Conservation (phyloP, 2,329 filamentous ascomycete genomes). For the Fusarium robinianum region DNA sequence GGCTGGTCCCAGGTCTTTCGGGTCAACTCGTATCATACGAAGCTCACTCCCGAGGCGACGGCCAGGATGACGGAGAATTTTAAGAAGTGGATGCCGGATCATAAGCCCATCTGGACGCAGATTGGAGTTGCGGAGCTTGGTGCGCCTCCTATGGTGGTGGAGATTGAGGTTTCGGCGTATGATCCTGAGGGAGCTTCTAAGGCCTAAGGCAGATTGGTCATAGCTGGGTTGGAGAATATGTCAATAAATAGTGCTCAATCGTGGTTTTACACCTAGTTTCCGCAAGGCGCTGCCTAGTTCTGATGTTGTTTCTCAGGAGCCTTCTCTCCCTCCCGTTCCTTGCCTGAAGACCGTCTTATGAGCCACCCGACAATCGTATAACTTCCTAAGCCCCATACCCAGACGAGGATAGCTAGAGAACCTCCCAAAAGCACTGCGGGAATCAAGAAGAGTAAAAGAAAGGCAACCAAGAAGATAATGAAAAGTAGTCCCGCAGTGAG, state of each 20-base stretch:
- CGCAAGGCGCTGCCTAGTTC: too few relatives aligned
- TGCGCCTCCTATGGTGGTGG: slow-evolving; percentile 54
- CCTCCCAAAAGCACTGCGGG: background rate
- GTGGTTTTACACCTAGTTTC: too few relatives aligned
- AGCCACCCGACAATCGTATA: too few relatives aligned
- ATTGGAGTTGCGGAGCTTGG: slow-evolving; percentile 55
- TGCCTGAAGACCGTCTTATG: too few relatives aligned
- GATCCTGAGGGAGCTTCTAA: slow-evolving; percentile 19
- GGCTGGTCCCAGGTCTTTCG: slow-evolving; percentile 58
- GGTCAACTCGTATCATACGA: slow-evolving; percentile 50
- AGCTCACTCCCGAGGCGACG: slow-evolving; percentile 45
- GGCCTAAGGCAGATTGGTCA: background rate
- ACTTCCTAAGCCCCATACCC: too few relatives aligned
- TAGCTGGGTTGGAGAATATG: too few relatives aligned
- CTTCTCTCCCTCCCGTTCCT: too few relatives aligned
- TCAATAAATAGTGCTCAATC: too few relatives aligned
- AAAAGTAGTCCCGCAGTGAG: background rate
- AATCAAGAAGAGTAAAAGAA: background rate
- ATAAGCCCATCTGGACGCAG: slow-evolving; percentile 56
- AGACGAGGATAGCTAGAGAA: too few relatives aligned
- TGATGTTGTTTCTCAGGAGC: too few relatives aligned
- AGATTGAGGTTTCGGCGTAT: slow-evolving; percentile 57
- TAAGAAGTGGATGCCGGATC: slow-evolving; percentile 53
- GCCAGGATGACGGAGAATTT: slow-evolving; percentile 50
- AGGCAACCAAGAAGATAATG: background rate